phyloP scores from a whole-genome alignment of 163 green algal species.

The Scenedesmus sp. region DNA sequence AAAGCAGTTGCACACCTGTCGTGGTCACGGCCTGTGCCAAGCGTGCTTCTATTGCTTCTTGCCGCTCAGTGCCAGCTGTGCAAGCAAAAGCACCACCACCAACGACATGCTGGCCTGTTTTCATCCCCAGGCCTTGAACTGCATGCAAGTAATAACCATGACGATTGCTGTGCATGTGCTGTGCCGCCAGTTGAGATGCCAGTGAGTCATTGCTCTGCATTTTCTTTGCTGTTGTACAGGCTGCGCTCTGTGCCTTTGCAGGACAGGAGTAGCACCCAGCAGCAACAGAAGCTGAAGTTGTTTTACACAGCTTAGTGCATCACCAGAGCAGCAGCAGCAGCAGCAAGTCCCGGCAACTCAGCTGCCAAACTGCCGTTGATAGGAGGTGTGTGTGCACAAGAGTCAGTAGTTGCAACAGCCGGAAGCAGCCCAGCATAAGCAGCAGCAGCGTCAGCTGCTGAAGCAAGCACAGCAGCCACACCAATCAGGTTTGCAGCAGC shows the following conservation, averaged over 20 bases:
- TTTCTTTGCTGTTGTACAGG: background rate
- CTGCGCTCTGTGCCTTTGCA: background rate
- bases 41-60: background rate
- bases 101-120: background rate
- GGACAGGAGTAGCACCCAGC: background rate
- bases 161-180: background rate
- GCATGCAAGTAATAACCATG: background rate
- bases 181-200: background rate
- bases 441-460: background rate
- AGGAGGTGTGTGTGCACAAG: background rate
- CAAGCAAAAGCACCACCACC: slow-evolving; percentile 6
- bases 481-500: background rate
- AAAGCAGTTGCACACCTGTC: background rate
- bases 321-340: background rate
- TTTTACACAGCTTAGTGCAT: background rate
- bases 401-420: background rate
- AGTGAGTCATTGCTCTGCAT: background rate
- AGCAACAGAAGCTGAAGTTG: background rate
- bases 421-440: background rate
- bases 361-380: background rate
- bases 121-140: background rate
- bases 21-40: background rate
- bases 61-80: background rate
- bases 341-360: background rate
- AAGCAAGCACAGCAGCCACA: background rate